Evolutionary conservation across 768 basidiomycete species (phyloP).

Genomic region (Pleurotus platypus): DNA sequence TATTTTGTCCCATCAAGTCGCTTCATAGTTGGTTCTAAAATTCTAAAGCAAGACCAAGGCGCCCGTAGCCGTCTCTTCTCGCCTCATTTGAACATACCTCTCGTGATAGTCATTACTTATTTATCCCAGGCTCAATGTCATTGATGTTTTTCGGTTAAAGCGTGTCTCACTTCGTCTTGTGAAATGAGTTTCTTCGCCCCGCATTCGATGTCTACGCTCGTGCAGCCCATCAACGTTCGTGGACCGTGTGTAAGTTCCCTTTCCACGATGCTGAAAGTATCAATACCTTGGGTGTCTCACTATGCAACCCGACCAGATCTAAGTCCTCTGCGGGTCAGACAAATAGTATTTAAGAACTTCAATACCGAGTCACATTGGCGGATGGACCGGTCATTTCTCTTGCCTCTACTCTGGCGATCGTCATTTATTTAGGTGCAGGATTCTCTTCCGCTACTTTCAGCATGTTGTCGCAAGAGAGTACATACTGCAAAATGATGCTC

Average conservation of each 20-base stretch:
- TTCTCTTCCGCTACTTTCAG: constrained; percentile 17
- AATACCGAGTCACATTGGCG: constrained; percentile 36
- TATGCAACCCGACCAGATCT: constrained; percentile 49
- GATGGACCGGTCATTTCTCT: constrained; percentile 20
- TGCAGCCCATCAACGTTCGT: constrained; percentile 33
- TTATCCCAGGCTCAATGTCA: constrained; percentile 63
- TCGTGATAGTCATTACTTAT: constrained; percentile 71
- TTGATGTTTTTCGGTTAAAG: background rate
- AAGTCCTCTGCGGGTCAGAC: constrained; percentile 39
- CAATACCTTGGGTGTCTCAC: constrained; percentile 44
- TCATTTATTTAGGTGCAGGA: constrained; percentile 18
- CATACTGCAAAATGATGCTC: too few relatives aligned
- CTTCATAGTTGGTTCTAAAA: constrained; percentile 16
- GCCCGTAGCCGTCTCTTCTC: constrained; percentile 31
- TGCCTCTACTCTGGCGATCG: background rate
- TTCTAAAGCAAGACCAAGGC: constrained; percentile 81
- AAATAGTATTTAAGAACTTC: constrained; percentile 41
- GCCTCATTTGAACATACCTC: background rate
- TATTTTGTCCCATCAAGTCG: too few relatives aligned
- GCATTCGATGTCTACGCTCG: constrained; percentile 44
- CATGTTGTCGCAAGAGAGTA: too few relatives aligned
- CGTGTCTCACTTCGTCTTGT: constrained; percentile 37
- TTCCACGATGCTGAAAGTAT: background rate
- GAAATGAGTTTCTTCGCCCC: constrained; percentile 52
- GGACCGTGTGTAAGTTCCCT: constrained; percentile 31